A percentile compares a stretch with the other conserved stretches of the same genome.
These are phyloP conservation scores for Eucalyptus leucophloia DNA, from an alignment of 345 rosid genomes.

Conservation along the genomic window DNA sequence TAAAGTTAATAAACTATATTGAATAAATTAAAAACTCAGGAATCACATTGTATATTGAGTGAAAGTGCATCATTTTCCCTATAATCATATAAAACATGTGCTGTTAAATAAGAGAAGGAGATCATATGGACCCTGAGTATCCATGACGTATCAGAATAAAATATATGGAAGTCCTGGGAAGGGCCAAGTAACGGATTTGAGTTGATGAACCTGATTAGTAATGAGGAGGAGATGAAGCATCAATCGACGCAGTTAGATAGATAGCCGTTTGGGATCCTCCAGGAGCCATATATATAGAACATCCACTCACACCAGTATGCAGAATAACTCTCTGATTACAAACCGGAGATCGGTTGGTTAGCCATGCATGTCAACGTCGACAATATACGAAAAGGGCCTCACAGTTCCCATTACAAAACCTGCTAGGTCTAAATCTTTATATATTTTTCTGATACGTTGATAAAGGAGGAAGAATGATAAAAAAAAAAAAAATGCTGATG, in stretches of 20 bases:
- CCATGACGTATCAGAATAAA: neutral
- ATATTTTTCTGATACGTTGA: neutral
- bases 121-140: neutral
- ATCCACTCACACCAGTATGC: neutral
- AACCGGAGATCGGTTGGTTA: neutral
- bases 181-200: neutral
- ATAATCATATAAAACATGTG: neutral
- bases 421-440: neutral
- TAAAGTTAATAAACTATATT: too few species aligned
- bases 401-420: neutral
- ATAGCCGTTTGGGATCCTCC: neutral
- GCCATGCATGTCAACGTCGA: neutral
- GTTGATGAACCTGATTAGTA: neutral
- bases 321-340: neutral
- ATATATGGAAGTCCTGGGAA: neutral
- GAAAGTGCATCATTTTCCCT: too few species aligned
- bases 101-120: neutral
- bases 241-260: neutral
- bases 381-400: neutral
- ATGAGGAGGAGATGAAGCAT: neutral
- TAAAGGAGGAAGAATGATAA: neutral
- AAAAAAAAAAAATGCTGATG: neutral
- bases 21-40: too few species aligned
- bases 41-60: too few species aligned
- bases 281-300: neutral